Conservation (phyloP, 2,329 filamentous ascomycete genomes). For the Colletotrichum euphorbiae region DNA sequence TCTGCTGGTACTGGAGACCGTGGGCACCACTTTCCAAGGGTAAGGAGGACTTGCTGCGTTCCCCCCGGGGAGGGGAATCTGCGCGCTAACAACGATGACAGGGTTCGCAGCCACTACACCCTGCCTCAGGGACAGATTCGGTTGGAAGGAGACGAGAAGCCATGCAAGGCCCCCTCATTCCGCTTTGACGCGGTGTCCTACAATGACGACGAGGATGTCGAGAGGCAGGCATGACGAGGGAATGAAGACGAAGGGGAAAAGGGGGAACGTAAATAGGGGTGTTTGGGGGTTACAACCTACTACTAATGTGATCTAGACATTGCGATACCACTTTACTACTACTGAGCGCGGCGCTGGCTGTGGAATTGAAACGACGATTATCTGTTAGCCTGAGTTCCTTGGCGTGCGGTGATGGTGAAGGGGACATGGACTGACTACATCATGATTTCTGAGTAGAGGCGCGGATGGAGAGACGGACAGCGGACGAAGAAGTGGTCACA, state of each 20-base stretch:
- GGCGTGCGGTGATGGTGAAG: neutral
- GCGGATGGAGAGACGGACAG: no score
- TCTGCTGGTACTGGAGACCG: constrained; percentile 32
- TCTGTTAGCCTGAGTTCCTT: neutral
- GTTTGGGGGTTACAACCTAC: neutral
- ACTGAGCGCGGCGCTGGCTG: constrained; percentile 32
- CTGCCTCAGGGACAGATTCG: constrained; percentile 25
- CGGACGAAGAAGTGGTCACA: no score
- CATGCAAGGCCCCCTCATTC: constrained; percentile 22
- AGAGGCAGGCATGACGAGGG: neutral
- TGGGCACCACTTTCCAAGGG: constrained; percentile 36
- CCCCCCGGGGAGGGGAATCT: neutral
- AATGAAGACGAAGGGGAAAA: neutral
- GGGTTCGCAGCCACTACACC: constrained; percentile 31
- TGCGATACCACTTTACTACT: constrained; percentile 35
- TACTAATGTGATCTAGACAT: constrained; percentile 30
- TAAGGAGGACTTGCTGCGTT: neutral
- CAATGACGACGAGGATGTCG: constrained; percentile 2
- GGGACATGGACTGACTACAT: neutral
- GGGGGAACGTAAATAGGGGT: neutral
- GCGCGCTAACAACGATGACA: neutral
- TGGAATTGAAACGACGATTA: constrained; percentile 1
- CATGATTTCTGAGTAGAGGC: no score
- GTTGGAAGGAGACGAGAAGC: constrained; percentile 31
- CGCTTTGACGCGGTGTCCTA: constrained; percentile 18